Base-by-base conservation (phyloP, 2,329 filamentous ascomycete species). In the Paecilomyces fulvus region DNA sequence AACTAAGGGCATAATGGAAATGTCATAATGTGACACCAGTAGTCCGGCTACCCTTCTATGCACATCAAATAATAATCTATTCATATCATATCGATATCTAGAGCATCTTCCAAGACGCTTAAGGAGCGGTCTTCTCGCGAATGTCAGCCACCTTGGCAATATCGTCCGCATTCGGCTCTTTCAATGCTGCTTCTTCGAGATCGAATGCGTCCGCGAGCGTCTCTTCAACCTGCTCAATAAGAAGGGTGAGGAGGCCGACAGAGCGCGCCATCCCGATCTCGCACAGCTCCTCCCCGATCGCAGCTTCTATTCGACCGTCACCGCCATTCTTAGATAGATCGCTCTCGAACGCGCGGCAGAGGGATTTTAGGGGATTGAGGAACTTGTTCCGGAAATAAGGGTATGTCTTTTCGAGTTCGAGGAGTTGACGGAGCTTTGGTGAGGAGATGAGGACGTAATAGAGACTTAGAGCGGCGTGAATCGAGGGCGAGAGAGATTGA, bases 381-480 rank as follows among this genome's bases (percentile, higher is more conserved):
- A 72, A 72, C 8, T 67, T 61, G 14, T 55, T 61, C 14, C 64
- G 68, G 61, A 75, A 73, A 55, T 62, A 68, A 1, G 62, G 53
- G 23, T 69, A 61, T 0, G 69, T 67, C 57, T 70, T 69, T 21
- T 66, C 64, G 2, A 84, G 73, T 31, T 77, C 75, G 0, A 85
- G 69, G 1, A 65, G 65, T 20, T 73, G 64, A 30, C 79, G 77
- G 1, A 84, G 68, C 14, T 75, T 70, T 11, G 72, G 64, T 0
- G 81, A 81, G 1, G 75, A 75, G 1, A 83, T 69, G 0, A 85
- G 70, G 0, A 84, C 67, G 62, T 81, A 83, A 62, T 84, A 79
- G n/a, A 85, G 77, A 60, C 80, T 85, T 30, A 85, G 71, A 0
- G 77, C 75, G 0, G 81, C 77, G 23, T 84, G 77, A 59, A 82